Conservation (phyloP, 176 grass and related monocot genomes). For the Thinopyrum elongatum region DNA sequence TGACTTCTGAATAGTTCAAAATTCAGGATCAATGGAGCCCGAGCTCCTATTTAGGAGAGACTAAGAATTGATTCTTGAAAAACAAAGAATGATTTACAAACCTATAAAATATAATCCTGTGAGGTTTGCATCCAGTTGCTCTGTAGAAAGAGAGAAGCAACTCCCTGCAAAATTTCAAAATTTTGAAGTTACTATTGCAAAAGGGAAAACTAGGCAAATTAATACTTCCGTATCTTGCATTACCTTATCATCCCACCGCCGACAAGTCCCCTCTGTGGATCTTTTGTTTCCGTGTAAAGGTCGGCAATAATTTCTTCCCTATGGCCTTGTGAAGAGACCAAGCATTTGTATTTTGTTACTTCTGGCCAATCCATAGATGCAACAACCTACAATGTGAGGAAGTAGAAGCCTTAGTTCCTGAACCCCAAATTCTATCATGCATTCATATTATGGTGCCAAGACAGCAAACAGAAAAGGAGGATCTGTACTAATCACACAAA, state of each 20-base stretch:
- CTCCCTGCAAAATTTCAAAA: slow-evolving; percentile 47
- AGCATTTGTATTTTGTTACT: slow-evolving; percentile 75
- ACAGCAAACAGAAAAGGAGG: neutral
- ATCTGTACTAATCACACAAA: neutral
- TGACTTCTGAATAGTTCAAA: too few relatives aligned
- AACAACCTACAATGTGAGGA: slow-evolving; percentile 52
- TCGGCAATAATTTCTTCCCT: slow-evolving; percentile 71
- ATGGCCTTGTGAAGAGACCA: slow-evolving; percentile 67
- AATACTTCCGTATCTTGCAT: neutral
- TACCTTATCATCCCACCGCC: slow-evolving; percentile 80
- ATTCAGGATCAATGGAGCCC: too few relatives aligned
- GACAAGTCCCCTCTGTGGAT: slow-evolving; percentile 44
- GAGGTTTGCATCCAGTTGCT: slow-evolving; percentile 43
- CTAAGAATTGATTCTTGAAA: neutral
- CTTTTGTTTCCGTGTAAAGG: slow-evolving; percentile 51
- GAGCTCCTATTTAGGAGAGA: neutral
- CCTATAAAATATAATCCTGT: slow-evolving; percentile 84
- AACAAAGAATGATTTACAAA: neutral
- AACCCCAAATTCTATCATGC: neutral
- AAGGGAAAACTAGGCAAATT: neutral
- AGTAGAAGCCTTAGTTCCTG: neutral
- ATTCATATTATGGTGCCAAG: neutral
- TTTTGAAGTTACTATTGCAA: neutral
- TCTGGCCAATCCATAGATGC: slow-evolving; percentile 91
- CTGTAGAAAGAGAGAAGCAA: slow-evolving; percentile 55